Percentiles rank a stretch among this genome's conserved stretches.
These are phyloP conservation scores for Dichomitus squalens DNA, from an alignment of 1,284 basidiomycete species.

Conservation along the genomic window DNA sequence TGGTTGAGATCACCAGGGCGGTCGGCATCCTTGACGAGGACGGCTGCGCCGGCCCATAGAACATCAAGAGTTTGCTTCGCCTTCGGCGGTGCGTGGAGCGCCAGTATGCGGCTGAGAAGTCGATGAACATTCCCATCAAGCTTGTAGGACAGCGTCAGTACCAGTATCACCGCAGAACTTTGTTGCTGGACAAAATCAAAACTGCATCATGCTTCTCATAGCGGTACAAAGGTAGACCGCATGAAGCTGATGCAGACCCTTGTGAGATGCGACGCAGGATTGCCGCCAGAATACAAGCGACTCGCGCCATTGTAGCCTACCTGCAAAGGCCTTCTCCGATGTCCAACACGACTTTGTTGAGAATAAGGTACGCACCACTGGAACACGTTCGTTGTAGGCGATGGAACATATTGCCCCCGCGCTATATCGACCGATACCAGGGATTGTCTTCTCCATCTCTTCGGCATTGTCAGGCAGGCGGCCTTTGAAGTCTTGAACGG, in stretches of 20 bases:
- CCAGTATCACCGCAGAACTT: slow-evolving; percentile 1
- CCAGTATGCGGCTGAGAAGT: slow-evolving; percentile 79
- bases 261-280: neutral
- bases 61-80: slow-evolving; percentile 76
- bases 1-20: slow-evolving; percentile 86
- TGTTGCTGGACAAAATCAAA: neutral
- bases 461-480: slow-evolving; percentile 79
- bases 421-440: slow-evolving; percentile 92
- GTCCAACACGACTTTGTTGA: neutral
- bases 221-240: neutral
- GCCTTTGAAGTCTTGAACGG: slow-evolving; percentile 66
- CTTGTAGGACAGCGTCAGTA: slow-evolving; percentile 39
- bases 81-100: slow-evolving; percentile 81
- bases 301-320: neutral
- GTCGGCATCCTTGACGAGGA: slow-evolving; percentile 60
- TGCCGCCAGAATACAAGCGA: neutral
- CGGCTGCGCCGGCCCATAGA: slow-evolving; percentile 79
- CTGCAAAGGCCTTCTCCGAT: neutral
- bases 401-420: slow-evolving; percentile 90
- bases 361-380: slow-evolving; percentile 65
- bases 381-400: slow-evolving; percentile 82
- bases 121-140: slow-evolving; percentile 93
- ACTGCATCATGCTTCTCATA: no score
- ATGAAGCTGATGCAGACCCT: neutral
- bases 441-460: slow-evolving; percentile 83